Conservation (phyloP, 208 protist genomes). For the Zelonia costaricensis region DNA sequence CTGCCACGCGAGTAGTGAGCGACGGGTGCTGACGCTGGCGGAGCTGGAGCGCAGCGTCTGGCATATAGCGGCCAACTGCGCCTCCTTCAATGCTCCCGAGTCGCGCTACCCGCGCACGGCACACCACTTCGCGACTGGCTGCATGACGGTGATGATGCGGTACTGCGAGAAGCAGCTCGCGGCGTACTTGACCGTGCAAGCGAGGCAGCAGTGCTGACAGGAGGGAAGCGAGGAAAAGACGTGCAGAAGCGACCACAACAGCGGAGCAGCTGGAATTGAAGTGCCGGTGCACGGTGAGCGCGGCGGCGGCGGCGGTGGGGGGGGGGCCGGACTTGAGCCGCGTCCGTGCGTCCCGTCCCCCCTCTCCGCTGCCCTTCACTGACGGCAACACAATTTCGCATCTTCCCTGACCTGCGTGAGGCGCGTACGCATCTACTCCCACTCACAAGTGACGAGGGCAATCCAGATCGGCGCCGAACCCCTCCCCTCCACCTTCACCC, state of each 20-base stretch:
- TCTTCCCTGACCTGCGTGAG: too few species aligned
- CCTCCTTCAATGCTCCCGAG: constrained; percentile 84
- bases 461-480: too few species aligned
- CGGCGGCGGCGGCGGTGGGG: not conserved
- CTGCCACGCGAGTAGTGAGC: constrained; percentile 17
- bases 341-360: not conserved
- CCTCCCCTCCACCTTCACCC: too few species aligned
- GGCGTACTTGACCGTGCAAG: not conserved
- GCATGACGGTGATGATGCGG: constrained; percentile 50
- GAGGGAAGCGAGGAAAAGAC: too few species aligned
- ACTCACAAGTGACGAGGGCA: too few species aligned
- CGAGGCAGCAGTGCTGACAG: too few species aligned
- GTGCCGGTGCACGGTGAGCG: not conserved
- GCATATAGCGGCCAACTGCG: constrained; percentile 84
- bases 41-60: constrained; percentile 78
- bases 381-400: too few species aligned
- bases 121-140: constrained; percentile 54
- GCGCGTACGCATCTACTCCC: too few species aligned
- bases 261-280: not conserved
- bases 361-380: not conserved
- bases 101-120: constrained; percentile 71
- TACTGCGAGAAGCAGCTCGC: constrained; percentile 71
- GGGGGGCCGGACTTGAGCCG: too few species aligned
- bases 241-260: not conserved
- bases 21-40: constrained; percentile 46